These are phyloP conservation scores for Raffaelea arxii DNA, from an alignment of 2,329 filamentous ascomycete species.

Conservation along the genomic window DNA sequence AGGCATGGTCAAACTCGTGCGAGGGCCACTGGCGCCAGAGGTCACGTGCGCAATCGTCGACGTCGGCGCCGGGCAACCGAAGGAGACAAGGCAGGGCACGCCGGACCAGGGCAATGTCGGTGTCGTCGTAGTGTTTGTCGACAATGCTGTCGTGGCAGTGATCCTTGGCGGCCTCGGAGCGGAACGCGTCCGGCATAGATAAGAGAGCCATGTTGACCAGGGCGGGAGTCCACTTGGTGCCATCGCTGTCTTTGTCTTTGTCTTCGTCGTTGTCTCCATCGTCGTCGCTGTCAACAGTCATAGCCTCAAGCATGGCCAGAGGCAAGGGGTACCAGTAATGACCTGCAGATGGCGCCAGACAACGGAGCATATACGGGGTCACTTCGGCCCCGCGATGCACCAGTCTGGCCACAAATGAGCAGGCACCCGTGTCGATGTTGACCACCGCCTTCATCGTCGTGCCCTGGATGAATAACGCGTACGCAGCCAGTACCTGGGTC, in stretches of 20 bases:
- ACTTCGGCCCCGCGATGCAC: not conserved
- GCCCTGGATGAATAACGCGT: not conserved
- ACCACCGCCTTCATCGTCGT: not conserved
- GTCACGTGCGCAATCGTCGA: not conserved
- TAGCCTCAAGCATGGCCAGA: not conserved
- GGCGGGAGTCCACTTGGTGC: not conserved
- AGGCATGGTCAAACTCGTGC: not conserved
- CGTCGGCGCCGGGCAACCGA: not conserved
- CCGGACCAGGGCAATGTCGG: not conserved
- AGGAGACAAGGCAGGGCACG: not conserved
- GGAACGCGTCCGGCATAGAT: not conserved
- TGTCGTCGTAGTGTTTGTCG: slow-evolving; percentile 1
- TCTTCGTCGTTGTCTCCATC: too few relatives aligned
- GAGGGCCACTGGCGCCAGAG: not conserved
- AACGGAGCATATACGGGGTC: slow-evolving; percentile 1
- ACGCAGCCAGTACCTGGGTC: not conserved
- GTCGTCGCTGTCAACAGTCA: not conserved
- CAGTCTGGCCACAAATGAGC: not conserved
- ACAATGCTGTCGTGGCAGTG: not conserved
- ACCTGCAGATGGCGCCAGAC: not conserved
- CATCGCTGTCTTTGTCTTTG: too few relatives aligned
- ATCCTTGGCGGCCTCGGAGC: too few relatives aligned
- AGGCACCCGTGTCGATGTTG: too few relatives aligned
- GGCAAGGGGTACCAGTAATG: not conserved
- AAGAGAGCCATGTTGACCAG: not conserved